Base-by-base conservation (phyloP, 208 protist genomes). In the Trypanosoma avium region DNA sequence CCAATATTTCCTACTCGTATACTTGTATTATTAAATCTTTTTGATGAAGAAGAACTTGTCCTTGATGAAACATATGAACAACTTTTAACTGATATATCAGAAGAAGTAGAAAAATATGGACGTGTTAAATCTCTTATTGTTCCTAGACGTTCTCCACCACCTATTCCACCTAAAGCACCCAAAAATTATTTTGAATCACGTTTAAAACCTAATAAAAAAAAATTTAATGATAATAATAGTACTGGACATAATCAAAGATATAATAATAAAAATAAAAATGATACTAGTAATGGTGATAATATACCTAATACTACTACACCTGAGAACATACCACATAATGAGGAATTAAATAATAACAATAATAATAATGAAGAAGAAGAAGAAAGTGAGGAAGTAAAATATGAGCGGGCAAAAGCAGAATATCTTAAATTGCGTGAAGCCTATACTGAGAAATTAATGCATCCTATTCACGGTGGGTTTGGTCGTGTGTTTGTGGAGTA, bases 401-500 rank as follows among this genome's bases (percentile, higher is more conserved):
- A 91, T 68, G 60, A 77, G 15, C 59, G 22, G 24, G 82, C 52
- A 8, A 85, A 88, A 61, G 60, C 63, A 15, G 70, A 77, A 27
- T 94, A 88, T 58, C 57, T 74, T 9, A 47, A 50, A 26, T 78
- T 61, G 26, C 71, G 88, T 7, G 81, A 84, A n/a, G 65, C 61
- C 7, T 96, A 85, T 55, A 66, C 86, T 40, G 64, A 60, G 3
- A 68, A 70, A n/a, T 77, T 89, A 26, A 70, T 79, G n/a, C 85
- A 96, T 61, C 88, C 91, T 24, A 79, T 96, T 43, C 80, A 84
- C 56, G 87, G 86, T 40, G 86, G 84, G 24, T 88, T 82, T 65
- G 91, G 91, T 15, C 77, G 79, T 32, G 83, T 95, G 17, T 97
- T 94, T 78, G 84, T 93, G 4, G 85, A 87, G 71, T 97, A 97